Percentiles rank a stretch among this genome's conserved stretches.
Conservation (phyloP, 306 rosid genomes). For the Albizia julibrissin region DNA sequence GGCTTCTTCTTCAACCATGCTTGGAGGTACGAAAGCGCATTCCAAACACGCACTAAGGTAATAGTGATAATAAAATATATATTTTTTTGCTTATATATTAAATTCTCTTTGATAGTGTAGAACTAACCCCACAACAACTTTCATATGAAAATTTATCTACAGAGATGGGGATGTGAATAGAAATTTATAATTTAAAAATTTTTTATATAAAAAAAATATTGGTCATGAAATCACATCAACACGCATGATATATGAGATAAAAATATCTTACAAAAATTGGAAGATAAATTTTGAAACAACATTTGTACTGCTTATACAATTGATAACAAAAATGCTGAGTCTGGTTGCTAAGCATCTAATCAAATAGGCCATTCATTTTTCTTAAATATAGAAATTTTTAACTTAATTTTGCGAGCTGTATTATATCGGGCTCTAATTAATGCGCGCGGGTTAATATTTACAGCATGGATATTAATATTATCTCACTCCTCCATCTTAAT, state of each 20-base stretch:
- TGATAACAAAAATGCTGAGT: not conserved
- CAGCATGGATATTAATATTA: not conserved
- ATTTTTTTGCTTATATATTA: not conserved
- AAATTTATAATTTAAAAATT: no score
- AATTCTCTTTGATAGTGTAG: not conserved
- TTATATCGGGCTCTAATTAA: not conserved
- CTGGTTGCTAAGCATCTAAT: no score
- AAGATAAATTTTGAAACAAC: not conserved
- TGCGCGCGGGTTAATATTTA: not conserved
- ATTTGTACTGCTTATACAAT: not conserved
- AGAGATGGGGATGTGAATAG: not conserved
- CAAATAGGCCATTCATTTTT: not conserved
- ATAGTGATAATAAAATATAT: not conserved
- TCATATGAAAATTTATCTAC: not conserved
- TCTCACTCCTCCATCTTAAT: not conserved
- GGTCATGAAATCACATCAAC: not conserved
- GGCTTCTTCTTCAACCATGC: not conserved
- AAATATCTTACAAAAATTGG: not conserved
- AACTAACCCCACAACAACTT: not conserved
- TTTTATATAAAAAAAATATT: not conserved
- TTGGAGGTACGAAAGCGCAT: not conserved
- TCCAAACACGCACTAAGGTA: not conserved
- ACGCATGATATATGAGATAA: not conserved
- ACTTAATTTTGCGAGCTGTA: not conserved
- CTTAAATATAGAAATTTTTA: no score